Evolutionary conservation across 208 protist species (phyloP), one percentile per base, ranked within the genome.

Genomic region (Trypanosoma rangeli): DNA sequence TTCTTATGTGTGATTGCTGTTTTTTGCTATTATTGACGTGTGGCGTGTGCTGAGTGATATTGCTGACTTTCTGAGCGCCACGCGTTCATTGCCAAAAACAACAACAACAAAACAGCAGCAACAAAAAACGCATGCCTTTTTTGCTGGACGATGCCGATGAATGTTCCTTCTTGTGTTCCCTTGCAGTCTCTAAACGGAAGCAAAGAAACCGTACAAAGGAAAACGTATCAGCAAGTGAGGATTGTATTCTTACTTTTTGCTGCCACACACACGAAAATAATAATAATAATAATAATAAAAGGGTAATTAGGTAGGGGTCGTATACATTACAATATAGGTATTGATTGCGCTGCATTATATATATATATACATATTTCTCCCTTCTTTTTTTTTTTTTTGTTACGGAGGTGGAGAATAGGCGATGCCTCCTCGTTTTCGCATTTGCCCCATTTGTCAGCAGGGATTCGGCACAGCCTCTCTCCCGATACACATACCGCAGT

Each of bases 401-500:
- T 31, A 15, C 33, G 52, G 20, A 57, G 56, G 28, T 2, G 54
- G 54, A 67, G 46, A 67, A 28, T 57, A 58, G 28, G 89, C 86
- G 78, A 84, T 87, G 48, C 82, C 76, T 22, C 86, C 90, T 28
- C 81, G 81, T 62, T 96, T 96, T 74, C 83, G 91, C 20, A 85
- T 79, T 37, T 96, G 90, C 55, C 81, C 82, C 18, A 64, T 96
- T 37, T 96, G 90, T 62, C 80, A 85, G 39, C 71, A 83, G 44
- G 90, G 90, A 37, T 96, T 94, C 64, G 90, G 90, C 3, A 87
- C 83, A 0, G 87, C 90, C 20, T 94, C 87, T 24, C 84, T 96
- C 57, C 76, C 84, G 58, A 96, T 96, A 52, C 90, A 96, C 71
- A 85, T 92, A 49, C 90, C 90, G 3, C 90, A 96, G 64, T 96